These are phyloP conservation scores for Litchi chinensis DNA, from an alignment of 345 rosid species.

Conservation along the genomic window DNA sequence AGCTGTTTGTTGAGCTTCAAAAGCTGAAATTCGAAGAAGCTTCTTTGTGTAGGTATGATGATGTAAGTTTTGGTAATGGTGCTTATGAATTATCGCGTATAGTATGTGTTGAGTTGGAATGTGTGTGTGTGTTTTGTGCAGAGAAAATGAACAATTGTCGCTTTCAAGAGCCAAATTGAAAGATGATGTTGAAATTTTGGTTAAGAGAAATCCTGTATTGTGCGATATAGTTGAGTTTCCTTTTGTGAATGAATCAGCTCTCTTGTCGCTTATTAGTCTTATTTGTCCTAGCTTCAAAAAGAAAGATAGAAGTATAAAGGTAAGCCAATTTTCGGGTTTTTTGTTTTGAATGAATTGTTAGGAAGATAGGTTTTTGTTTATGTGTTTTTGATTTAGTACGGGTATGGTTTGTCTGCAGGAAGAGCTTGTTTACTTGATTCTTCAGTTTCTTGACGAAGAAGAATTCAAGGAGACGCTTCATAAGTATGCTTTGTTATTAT, in stretches of 20 bases:
- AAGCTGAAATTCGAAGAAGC: slow-evolving; percentile 22
- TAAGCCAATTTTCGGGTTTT: background rate
- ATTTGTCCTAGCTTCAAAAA: background rate
- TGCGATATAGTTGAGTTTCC: slow-evolving; percentile 4
- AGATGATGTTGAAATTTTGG: background rate
- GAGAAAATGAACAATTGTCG: slow-evolving; percentile 6
- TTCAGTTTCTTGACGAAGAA: slow-evolving; percentile 45
- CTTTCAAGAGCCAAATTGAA: background rate
- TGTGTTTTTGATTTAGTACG: background rate
- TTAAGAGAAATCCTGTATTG: slow-evolving; percentile 4
- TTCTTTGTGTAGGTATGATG: no score
- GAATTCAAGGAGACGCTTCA: slow-evolving; percentile 40
- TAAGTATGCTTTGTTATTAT: slow-evolving; percentile 21
- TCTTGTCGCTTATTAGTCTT: background rate
- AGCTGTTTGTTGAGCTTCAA: slow-evolving; percentile 33
- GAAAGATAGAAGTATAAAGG: background rate
- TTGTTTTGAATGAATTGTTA: background rate
- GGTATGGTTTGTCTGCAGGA: slow-evolving; percentile 33
- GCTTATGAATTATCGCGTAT: no score
- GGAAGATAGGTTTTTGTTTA: background rate
- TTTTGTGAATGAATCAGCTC: background rate
- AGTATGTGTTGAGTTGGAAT: no score
- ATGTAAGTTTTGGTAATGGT: no score
- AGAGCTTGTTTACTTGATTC: slow-evolving; percentile 39
- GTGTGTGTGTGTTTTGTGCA: background rate